Evolutionary conservation across 2,329 filamentous ascomycete genomes (phyloP).

Genomic region (Pseudocercospora fijiensis): DNA sequence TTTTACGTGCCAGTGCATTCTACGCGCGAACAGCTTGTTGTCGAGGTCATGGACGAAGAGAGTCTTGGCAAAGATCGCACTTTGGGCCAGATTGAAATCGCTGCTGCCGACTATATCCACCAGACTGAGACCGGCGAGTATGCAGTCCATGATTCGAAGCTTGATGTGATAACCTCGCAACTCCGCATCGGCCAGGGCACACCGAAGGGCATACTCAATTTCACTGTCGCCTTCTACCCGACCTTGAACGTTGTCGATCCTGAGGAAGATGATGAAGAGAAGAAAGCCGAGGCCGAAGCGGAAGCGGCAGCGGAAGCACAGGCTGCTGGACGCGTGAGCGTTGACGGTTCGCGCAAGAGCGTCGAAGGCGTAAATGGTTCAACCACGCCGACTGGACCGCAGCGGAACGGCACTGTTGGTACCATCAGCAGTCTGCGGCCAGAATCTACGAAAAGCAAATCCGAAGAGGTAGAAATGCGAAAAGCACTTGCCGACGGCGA

Average conservation of each 20-base stretch:
- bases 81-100: conserved; percentile 76
- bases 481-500: conserved; percentile 50
- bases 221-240: conserved; percentile 86
- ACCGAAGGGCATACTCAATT: conserved; percentile 77
- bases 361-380: conserved; percentile 11
- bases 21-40: conserved; percentile 72
- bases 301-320: conserved; percentile 45
- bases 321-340: conserved; percentile 21
- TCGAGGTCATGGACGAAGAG: conserved; percentile 98
- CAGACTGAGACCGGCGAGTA: conserved; percentile 81
- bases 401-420: conserved; percentile 37
- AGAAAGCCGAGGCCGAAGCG: conserved; percentile 32
- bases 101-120: conserved; percentile 72
- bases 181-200: conserved; percentile 72
- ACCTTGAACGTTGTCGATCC: conserved; percentile 84
- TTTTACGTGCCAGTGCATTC: conserved; percentile 91
- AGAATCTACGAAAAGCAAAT: conserved; percentile 33
- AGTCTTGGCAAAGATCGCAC: conserved; percentile 87
- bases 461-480: conserved; percentile 43
- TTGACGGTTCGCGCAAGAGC: conserved; percentile 25
- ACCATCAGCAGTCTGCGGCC: conserved; percentile 44
- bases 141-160: conserved; percentile 72
- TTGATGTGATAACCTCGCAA: conserved; percentile 60
- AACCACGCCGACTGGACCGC: conserved; percentile 6
- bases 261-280: not conserved